Conservation (phyloP, 495 filamentous ascomycete species). For the Penicillium lividum region DNA sequence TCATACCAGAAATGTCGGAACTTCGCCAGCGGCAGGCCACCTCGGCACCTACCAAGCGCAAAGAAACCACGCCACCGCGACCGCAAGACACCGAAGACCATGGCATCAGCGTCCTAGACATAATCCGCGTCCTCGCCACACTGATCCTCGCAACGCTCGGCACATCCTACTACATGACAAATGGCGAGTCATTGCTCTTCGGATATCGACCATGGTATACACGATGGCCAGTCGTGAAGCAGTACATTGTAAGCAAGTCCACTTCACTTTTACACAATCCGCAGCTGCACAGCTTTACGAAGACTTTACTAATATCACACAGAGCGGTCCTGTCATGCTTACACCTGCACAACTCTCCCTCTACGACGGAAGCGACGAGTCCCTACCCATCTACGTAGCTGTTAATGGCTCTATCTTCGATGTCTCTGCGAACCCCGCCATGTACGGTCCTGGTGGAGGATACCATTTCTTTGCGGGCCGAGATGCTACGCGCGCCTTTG, state of each 20-base stretch:
- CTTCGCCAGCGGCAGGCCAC: constrained; percentile 38
- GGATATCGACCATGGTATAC: constrained; percentile 71
- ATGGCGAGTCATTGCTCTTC: constrained; percentile 66
- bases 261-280: neutral
- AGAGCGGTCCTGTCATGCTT: constrained; percentile 56
- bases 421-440: constrained; percentile 68
- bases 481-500: constrained; percentile 86
- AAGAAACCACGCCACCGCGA: constrained; percentile 8
- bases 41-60: constrained; percentile 10
- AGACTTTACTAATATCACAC: constrained; percentile 19
- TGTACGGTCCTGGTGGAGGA: constrained; percentile 87
- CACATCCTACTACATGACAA: constrained; percentile 79
- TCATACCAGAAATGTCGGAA: constrained; percentile 34
- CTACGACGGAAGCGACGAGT: constrained; percentile 77
- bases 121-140: constrained; percentile 71
- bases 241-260: constrained; percentile 54
- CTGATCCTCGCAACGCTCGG: constrained; percentile 66
- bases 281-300: neutral
- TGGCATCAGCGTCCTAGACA: constrained; percentile 64
- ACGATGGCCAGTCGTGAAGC: constrained; percentile 59
- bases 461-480: constrained; percentile 87
- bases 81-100: constrained; percentile 19
- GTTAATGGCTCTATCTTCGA: constrained; percentile 96
- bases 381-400: constrained; percentile 82
- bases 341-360: constrained; percentile 70